phyloP scores from a whole-genome alignment of 306 rosid genomes.

The Carpinus fangiana region DNA sequence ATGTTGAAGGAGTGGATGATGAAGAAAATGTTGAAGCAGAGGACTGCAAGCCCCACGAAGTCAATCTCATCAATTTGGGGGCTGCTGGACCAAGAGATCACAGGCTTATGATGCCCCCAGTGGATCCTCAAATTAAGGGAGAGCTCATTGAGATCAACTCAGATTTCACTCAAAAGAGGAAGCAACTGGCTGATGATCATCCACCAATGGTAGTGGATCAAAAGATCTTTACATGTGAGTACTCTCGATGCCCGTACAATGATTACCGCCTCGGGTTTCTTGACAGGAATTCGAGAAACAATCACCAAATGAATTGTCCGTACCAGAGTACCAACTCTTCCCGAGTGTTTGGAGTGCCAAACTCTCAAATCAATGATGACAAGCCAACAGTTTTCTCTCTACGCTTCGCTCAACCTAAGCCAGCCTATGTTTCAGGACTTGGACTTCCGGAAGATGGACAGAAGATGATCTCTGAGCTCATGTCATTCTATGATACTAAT shows the following conservation, averaged over 20 bases:
- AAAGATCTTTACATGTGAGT: conserved; percentile 45
- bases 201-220: conserved; percentile 22
- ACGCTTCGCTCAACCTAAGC: conserved; percentile 32
- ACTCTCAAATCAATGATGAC: conserved; percentile 33
- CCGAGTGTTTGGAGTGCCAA: conserved; percentile 35
- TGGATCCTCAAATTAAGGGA: conserved; percentile 38
- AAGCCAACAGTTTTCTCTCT: conserved; percentile 26
- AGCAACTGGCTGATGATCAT: conserved; percentile 33
- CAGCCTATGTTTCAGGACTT: conserved; percentile 29
- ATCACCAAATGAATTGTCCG: conserved; percentile 52
- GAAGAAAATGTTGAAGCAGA: conserved; percentile 34
- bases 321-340: conserved; percentile 24
- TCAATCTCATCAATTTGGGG: conserved; percentile 28
- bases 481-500: conserved; percentile 45
- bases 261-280: conserved; percentile 42
- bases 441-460: conserved; percentile 50
- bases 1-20: conserved; percentile 46
- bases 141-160: conserved; percentile 34
- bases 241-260: conserved; percentile 39
- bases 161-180: conserved; percentile 39
- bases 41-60: conserved; percentile 40
- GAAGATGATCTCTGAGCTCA: conserved; percentile 49
- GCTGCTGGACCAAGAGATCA: conserved; percentile 23
- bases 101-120: conserved; percentile 14
- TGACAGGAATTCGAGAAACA: conserved; percentile 44